Evolutionary conservation across 305 asterid genomes (phyloP).

Genomic region (Fraxinus angustifolia): DNA sequence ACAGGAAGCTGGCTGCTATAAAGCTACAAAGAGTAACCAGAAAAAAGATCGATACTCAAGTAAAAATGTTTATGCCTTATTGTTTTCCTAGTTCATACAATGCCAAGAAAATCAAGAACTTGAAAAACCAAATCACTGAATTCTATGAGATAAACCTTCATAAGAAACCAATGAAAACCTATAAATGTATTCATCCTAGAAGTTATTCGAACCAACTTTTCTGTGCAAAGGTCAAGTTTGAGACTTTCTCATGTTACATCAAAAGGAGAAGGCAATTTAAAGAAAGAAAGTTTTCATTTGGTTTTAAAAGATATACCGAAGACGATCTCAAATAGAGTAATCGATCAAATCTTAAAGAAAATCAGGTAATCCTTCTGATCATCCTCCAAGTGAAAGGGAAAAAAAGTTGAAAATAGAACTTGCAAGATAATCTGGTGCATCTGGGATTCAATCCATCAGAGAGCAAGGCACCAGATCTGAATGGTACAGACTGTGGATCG

Average conservation of each 20-base stretch:
- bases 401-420: slow-evolving; percentile 24
- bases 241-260: slow-evolving; percentile 45
- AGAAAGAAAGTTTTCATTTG: slow-evolving; percentile 38
- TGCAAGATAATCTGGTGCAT: slow-evolving; percentile 45
- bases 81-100: slow-evolving; percentile 16
- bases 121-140: slow-evolving; percentile 26
- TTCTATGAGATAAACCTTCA: slow-evolving; percentile 23
- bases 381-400: slow-evolving; percentile 4
- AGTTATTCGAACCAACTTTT: slow-evolving; percentile 38
- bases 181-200: slow-evolving; percentile 17
- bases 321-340: slow-evolving; percentile 44
- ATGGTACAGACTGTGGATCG: slow-evolving; percentile 24
- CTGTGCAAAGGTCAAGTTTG: slow-evolving; percentile 33
- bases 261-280: slow-evolving; percentile 40
- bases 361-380: slow-evolving; percentile 36
- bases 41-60: slow-evolving; percentile 17
- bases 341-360: slow-evolving; percentile 49
- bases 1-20: neutral
- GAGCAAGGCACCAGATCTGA: slow-evolving; percentile 21
- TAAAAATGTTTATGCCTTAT: slow-evolving; percentile 23
- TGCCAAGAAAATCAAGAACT: slow-evolving; percentile 28
- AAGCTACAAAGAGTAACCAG: neutral
- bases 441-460: slow-evolving; percentile 40
- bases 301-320: slow-evolving; percentile 41
- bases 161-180: slow-evolving; percentile 24